Evolutionary conservation across 2,329 filamentous ascomycete species (phyloP), one percentile per base, ranked within the genome.

Genomic region (Calonectria leucothoes): DNA sequence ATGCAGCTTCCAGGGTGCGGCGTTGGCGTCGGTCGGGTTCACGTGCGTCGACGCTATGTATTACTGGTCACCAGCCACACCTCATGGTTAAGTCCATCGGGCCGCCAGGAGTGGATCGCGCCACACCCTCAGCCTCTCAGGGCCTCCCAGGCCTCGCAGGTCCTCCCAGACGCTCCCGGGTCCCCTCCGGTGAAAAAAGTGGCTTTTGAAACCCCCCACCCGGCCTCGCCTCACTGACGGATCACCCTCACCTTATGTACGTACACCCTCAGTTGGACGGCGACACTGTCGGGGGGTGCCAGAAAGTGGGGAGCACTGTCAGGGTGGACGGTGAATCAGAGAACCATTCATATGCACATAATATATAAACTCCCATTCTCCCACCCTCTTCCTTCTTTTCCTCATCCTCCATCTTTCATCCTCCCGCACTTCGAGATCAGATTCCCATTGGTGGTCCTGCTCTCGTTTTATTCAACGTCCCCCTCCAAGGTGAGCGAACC

Each of bases 31-130:
- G 75, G 66, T 61, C 65, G 75, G 59, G 72, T 81, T 80, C 79
- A 81, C 79, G 79, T 81, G 79, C 77, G 73, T 77, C 66, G 42
- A 71, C 70, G 27, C 42, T 39, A 77, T 69, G 57, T 59, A 64
- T 64, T 64, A 42, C 59, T 73, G 55, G 55, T 61, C 55, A 61
- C 55, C 55, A 61, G 55, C 55, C 55, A 61, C 55, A 39, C 33
- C 6, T 27, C 33, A 39, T 27, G 33, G 35, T 12, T 27, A 61
- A 25, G 55, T 39, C 35, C 37, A 37, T 61, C 55, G 55, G 55
- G 55, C 55, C 55, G 55, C 55, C 37, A 27, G 55, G 8, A 37
- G 55, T 61, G 55, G 55, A 61, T 14, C 55, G 55, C 55, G 55
- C 55, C 55, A 61, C 55, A 61, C 55, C 55, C 6, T 45, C 42